Evolutionary conservation across 2,329 filamentous ascomycete species (phyloP), one percentile per base, ranked within the genome.

Genomic region (Simplicillium aogashimaense): DNA sequence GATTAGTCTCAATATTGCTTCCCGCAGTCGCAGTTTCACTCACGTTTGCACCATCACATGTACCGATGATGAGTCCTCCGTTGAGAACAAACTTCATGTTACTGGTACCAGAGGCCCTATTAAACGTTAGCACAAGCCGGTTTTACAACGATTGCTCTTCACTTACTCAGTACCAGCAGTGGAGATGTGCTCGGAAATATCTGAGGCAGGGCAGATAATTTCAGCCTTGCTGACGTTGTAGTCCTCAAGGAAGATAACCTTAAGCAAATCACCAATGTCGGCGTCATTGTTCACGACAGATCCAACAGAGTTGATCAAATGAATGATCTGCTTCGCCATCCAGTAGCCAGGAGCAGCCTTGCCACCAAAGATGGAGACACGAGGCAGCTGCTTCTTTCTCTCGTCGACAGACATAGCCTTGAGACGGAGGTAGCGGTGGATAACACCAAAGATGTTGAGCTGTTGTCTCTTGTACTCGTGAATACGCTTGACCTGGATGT

Each of bases 81-180:
- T 97, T 98, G 55, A 98, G 74, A 12, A 95, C 92, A 61, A 98
- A 98, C 65, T 98, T 98, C 92, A 98, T 98, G 77, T 98, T 98
- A 56, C 86, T 94, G 11, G 88, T 95, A 47, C 90, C 90, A 47
- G 76, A 81, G 15, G 78, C 78, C 58, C 70, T 75, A 37, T n/a
- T 18, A 33, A 50, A 39, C 45, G 44, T 49, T 41, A 52, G 44
- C 1, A 7, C 18, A 9, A 16, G 8, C 4, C 16, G 12, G 32
- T 12, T 34, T 14, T 8, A 10, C 4, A 41, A 40, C 46, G n/a
- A n/a, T 43, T 43, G 34, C 18, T 32, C 14, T 12, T 12, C 16
- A 66, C 72, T 61, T 59, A 76, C 72, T 98, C 92, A 1, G 92
- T 98, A 37, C 92, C 92, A 30, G 92, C 92, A 17, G 92, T 98